phyloP scores from a whole-genome alignment of 495 filamentous ascomycete species.

The Daldinia bambusicola region DNA sequence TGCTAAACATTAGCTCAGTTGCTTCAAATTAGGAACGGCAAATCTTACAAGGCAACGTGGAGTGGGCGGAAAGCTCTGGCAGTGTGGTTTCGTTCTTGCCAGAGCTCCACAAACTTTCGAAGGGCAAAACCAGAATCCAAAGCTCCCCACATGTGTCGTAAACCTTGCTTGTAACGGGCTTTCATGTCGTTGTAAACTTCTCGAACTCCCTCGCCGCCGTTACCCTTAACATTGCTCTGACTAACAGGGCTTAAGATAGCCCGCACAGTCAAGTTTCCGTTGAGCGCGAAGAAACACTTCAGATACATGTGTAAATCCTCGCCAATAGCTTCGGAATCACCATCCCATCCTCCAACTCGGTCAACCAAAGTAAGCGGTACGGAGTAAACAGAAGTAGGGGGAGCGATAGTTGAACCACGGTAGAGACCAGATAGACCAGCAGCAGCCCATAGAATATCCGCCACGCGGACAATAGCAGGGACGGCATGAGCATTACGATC shows the following conservation, averaged over 20 bases:
- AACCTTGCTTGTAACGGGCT: constrained; percentile 72
- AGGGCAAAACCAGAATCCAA: constrained; percentile 72
- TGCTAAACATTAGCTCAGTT: constrained; percentile 23
- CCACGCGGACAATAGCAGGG: constrained; percentile 72
- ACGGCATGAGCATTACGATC: constrained; percentile 75
- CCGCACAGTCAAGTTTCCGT: constrained; percentile 66
- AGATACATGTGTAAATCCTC: constrained; percentile 80
- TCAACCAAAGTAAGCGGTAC: constrained; percentile 70
- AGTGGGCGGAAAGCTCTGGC: constrained; percentile 61
- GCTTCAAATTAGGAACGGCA: neutral
- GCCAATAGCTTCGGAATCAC: constrained; percentile 72
- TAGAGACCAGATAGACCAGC: constrained; percentile 74
- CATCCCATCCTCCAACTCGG: constrained; percentile 73
- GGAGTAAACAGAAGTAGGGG: constrained; percentile 77
- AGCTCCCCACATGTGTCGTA: constrained; percentile 79
- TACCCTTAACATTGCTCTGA: constrained; percentile 72
- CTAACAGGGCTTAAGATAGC: constrained; percentile 71
- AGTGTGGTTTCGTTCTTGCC: constrained; percentile 61
- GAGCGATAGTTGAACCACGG: constrained; percentile 65
- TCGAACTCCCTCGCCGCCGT: constrained; percentile 59
- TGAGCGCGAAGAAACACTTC: constrained; percentile 77
- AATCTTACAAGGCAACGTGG: constrained; percentile 57
- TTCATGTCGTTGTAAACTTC: constrained; percentile 62
- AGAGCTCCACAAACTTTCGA: constrained; percentile 59
- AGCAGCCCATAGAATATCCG: constrained; percentile 73